Conservation (phyloP, 345 rosid species). For the Gossypium herbaceum region DNA sequence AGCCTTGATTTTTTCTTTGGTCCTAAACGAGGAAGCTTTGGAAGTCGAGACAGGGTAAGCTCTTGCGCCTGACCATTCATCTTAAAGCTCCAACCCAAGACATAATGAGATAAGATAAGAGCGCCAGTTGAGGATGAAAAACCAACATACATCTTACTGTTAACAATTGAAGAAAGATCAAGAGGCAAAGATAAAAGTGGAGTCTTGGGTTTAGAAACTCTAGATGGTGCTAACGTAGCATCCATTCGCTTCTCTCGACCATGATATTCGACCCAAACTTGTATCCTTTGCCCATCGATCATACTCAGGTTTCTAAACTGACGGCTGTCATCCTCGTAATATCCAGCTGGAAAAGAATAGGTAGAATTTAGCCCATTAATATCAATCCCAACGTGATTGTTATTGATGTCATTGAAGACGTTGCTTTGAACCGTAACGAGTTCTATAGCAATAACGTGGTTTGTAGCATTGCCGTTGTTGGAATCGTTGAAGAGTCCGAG, state of each 20-base stretch:
- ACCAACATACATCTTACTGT: neutral
- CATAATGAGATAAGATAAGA: neutral
- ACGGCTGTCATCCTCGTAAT: neutral
- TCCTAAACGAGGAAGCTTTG: neutral
- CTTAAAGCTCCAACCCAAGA: neutral
- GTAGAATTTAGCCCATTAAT: neutral
- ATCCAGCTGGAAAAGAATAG: neutral
- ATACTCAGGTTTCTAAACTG: neutral
- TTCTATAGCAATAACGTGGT: neutral
- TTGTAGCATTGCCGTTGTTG: neutral
- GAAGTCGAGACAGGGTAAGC: neutral
- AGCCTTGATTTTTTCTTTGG: neutral
- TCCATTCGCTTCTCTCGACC: neutral
- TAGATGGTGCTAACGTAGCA: neutral
- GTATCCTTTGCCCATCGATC: neutral
- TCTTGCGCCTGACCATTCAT: neutral
- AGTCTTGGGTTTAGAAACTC: neutral
- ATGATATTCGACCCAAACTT: neutral
- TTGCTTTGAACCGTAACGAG: neutral
- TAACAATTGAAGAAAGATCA: neutral
- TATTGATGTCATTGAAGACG: neutral
- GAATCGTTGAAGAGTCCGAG: neutral
- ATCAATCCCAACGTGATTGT: neutral
- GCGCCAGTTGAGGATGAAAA: neutral
- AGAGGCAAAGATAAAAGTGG: neutral